These are phyloP conservation scores for Trichothecium roseum DNA, from an alignment of 2,329 filamentous ascomycete genomes.

Conservation along the genomic window DNA sequence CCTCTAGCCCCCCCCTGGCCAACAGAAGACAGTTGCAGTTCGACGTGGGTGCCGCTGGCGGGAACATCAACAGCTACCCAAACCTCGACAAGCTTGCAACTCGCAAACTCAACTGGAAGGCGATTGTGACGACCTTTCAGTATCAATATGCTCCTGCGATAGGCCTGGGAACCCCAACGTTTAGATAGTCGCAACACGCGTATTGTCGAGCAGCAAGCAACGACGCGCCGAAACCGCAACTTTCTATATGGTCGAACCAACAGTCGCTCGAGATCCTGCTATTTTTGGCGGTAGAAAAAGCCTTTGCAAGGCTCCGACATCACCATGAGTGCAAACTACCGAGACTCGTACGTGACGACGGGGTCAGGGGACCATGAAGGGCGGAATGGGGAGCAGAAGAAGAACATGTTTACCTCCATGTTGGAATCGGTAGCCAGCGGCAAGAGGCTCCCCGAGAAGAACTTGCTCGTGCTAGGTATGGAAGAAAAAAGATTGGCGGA, in stretches of 20 bases:
- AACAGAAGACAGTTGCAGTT: too few species aligned
- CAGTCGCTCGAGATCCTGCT: neutral
- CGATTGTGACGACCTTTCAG: too few species aligned
- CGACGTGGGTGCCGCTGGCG: too few species aligned
- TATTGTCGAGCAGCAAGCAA: neutral
- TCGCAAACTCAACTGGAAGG: too few species aligned
- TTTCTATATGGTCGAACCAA: neutral
- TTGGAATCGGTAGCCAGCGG: slow-evolving; percentile 82
- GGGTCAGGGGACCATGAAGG: slow-evolving; percentile 44
- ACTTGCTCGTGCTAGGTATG: slow-evolving; percentile 73
- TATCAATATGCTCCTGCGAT: too few species aligned
- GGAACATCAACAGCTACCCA: too few species aligned
- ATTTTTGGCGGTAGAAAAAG: neutral
- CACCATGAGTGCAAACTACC: slow-evolving; percentile 38
- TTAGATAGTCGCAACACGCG: slow-evolving; percentile 1
- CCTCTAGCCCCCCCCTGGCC: too few species aligned
- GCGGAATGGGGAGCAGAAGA: slow-evolving; percentile 62
- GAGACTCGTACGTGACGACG: slow-evolving; percentile 48
- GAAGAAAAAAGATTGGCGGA: slow-evolving; percentile 1
- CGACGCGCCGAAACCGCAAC: too few species aligned
- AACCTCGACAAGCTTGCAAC: too few species aligned
- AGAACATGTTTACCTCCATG: slow-evolving; percentile 92
- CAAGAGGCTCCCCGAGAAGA: slow-evolving; percentile 85
- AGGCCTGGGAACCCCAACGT: too few species aligned
- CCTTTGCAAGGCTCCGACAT: slow-evolving; percentile 20